Conservation (phyloP, 176 grass and related monocot genomes). For the Paspalum vaginatum region DNA sequence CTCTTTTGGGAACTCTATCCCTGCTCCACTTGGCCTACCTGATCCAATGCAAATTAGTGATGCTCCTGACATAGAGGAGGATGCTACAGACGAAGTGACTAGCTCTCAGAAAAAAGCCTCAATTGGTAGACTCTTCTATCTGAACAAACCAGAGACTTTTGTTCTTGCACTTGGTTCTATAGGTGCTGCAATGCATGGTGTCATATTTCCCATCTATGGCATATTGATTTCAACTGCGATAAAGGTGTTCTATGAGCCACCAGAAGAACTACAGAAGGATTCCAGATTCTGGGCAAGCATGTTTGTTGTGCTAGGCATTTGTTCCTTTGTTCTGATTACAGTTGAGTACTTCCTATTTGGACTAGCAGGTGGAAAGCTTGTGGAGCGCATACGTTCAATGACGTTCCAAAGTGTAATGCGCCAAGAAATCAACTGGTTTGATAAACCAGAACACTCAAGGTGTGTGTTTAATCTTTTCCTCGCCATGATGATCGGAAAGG, state of each 20-base stretch:
- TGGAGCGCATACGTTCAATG: slow-evolving; percentile 64
- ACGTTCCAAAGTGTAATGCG: slow-evolving; percentile 62
- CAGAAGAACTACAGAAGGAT: slow-evolving; percentile 58
- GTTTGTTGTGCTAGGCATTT: slow-evolving; percentile 52
- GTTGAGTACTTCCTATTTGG: slow-evolving; percentile 71
- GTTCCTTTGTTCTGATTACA: slow-evolving; percentile 45
- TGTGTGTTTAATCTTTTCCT: slow-evolving; percentile 9
- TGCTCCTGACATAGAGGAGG: slow-evolving; percentile 19
- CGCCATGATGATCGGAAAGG: background rate
- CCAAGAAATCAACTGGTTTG: slow-evolving; percentile 86
- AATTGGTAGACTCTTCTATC: slow-evolving; percentile 54
- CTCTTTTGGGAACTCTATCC: slow-evolving; percentile 51
- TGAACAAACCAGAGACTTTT: slow-evolving; percentile 75
- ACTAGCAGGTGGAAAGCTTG: slow-evolving; percentile 72
- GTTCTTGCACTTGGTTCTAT: slow-evolving; percentile 66
- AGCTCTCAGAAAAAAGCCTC: slow-evolving; percentile 46
- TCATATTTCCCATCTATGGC: slow-evolving; percentile 59
- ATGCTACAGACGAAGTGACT: slow-evolving; percentile 19
- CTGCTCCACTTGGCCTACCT: slow-evolving; percentile 35
- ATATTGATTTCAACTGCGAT: slow-evolving; percentile 73
- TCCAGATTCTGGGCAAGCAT: slow-evolving; percentile 81
- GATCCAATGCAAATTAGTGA: slow-evolving; percentile 47
- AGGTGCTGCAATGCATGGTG: slow-evolving; percentile 50
- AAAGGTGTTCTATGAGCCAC: slow-evolving; percentile 72
- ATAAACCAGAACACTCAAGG: slow-evolving; percentile 80